A percentile compares a stretch with the other conserved stretches of the same genome.
phyloP scores from a whole-genome alignment of 805 yeast species.

The Danielia reshetovae region DNA sequence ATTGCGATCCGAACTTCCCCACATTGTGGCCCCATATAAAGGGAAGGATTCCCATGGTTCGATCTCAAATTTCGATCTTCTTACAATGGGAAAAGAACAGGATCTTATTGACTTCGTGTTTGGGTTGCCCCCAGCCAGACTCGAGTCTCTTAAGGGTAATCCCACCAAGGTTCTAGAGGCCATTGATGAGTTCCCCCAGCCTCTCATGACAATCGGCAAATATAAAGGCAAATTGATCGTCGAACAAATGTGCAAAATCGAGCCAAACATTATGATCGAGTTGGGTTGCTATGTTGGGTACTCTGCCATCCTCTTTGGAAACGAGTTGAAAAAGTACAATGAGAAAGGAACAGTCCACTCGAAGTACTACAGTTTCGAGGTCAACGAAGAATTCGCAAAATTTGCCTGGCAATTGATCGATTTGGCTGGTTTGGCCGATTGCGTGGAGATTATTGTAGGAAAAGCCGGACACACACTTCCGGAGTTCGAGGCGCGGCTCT shows the following conservation, averaged over 20 bases:
- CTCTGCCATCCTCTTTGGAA: constrained; percentile 33
- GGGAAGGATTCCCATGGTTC: constrained; percentile 2
- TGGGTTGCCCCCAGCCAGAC: constrained; percentile 15
- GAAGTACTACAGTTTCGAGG: constrained; percentile 33
- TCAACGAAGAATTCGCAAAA: constrained; percentile 26
- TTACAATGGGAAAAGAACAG: constrained; percentile 21
- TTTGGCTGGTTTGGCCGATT: constrained; percentile 29
- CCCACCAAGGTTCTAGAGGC: constrained; percentile 28
- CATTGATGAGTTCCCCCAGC: constrained; percentile 24
- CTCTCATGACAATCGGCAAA: constrained; percentile 31
- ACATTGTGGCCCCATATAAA: too few relatives aligned
- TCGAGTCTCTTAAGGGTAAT: constrained; percentile 23
- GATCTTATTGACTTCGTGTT: constrained; percentile 21
- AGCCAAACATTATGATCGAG: constrained; percentile 28
- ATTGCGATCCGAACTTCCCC: too few relatives aligned
- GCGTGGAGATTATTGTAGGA: constrained; percentile 31
- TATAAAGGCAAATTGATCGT: constrained; percentile 25
- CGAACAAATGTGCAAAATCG: constrained; percentile 18
- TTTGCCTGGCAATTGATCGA: constrained; percentile 26
- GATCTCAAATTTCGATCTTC: neutral
- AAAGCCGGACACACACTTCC: constrained; percentile 27
- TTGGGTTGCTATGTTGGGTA: constrained; percentile 35
- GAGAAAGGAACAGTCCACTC: constrained; percentile 12
- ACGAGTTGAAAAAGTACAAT: constrained; percentile 19
- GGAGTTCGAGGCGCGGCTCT: constrained; percentile 18